These are phyloP conservation scores for Umbelopsis sp. DNA, from an alignment of 192 early-diverging fungal species.

Conservation along the genomic window DNA sequence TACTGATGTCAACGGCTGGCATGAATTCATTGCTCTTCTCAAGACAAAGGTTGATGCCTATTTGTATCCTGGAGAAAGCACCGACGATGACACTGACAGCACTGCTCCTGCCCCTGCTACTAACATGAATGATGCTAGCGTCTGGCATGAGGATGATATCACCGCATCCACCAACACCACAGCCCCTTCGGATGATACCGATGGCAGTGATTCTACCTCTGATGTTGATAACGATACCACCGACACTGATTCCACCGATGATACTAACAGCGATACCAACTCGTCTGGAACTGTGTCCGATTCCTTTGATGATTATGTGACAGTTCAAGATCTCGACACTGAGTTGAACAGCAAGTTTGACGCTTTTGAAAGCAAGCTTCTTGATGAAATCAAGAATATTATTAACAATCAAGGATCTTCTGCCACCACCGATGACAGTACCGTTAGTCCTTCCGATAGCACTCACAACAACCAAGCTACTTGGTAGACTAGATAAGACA, in stretches of 20 bases:
- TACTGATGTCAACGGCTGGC: neutral
- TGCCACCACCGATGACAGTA: neutral
- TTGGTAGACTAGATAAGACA: neutral
- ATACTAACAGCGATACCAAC: neutral
- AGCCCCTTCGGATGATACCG: neutral
- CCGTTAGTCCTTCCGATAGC: neutral
- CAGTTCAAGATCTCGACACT: neutral
- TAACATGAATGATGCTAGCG: neutral
- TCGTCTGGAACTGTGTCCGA: neutral
- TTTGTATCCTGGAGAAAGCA: conserved; percentile 23
- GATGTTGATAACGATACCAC: neutral
- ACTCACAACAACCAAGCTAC: conserved; percentile 18
- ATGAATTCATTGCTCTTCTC: conserved; percentile 1
- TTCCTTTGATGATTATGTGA: neutral
- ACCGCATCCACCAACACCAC: neutral
- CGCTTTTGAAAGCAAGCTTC: neutral
- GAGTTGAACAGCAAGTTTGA: conserved; percentile 16
- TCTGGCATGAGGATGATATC: conserved; percentile 8
- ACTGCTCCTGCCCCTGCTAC: neutral
- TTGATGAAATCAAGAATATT: neutral
- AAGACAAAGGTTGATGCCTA: conserved; percentile 20
- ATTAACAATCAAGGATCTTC: neutral
- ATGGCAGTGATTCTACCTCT: neutral
- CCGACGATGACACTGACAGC: conserved; percentile 7
- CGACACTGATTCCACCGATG: neutral